phyloP scores from a whole-genome alignment of 371 early-diverging fungal genomes.

The Smittium mucronatum region DNA sequence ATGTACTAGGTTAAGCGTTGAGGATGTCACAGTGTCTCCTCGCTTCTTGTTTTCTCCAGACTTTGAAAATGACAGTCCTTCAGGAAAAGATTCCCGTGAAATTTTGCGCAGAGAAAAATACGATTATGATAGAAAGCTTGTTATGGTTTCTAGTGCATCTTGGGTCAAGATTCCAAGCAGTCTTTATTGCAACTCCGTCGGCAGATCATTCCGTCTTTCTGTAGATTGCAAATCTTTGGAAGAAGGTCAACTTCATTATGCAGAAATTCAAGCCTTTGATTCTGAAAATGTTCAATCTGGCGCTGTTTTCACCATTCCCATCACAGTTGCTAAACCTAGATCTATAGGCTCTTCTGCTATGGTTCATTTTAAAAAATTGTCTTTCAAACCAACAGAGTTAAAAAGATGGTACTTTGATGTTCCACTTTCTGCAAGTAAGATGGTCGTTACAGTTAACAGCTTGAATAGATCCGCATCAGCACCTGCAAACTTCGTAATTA shows the following conservation, averaged over 20 bases:
- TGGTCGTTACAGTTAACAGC: constrained; percentile 32
- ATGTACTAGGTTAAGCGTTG: constrained; percentile 45
- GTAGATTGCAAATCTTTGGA: constrained; percentile 69
- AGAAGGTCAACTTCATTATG: constrained; percentile 63
- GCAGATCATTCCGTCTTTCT: constrained; percentile 52
- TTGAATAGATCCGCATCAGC: constrained; percentile 33
- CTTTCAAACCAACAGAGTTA: constrained; percentile 65
- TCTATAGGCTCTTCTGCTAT: constrained; percentile 35
- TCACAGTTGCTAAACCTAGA: constrained; percentile 77
- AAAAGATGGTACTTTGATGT: constrained; percentile 67
- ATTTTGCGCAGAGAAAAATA: constrained; percentile 48
- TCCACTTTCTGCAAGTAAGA: constrained; percentile 66
- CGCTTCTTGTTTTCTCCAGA: constrained; percentile 55
- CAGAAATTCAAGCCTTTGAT: constrained; percentile 68
- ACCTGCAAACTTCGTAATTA: constrained; percentile 47
- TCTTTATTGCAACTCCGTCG: constrained; percentile 52
- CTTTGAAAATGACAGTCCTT: constrained; percentile 40
- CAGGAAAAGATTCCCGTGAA: constrained; percentile 44
- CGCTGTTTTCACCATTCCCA: constrained; percentile 71
- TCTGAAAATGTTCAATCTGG: constrained; percentile 55
- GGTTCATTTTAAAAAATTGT: constrained; percentile 40
- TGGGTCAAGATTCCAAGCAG: constrained; percentile 77
- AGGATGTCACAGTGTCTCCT: constrained; percentile 51
- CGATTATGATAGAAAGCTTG: constrained; percentile 65
- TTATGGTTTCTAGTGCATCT: constrained; percentile 48